Evolutionary conservation across 768 basidiomycete species (phyloP), one percentile per base, ranked within the genome.

Genomic region (Boletus reticuloceps): DNA sequence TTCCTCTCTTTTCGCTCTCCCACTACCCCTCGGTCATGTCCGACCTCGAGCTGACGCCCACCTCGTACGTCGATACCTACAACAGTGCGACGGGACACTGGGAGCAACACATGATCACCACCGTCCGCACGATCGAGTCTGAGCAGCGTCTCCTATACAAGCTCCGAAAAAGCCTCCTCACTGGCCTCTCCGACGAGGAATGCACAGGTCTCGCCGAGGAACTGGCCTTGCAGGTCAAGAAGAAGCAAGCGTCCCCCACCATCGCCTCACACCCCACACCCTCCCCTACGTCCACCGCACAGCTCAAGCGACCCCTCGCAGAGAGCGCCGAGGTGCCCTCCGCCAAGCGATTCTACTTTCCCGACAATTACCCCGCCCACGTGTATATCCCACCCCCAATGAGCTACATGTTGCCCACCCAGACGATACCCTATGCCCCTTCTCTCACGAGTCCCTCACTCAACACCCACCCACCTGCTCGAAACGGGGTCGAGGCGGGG

Each of bases 111-210:
- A 74, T 78, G 38, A 77, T 84, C 54, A 74, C 74, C 39, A 78
- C 82, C 16, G 85, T 88, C 5, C 79, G 85, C 36, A 63, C 81
- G 37, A 81, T 88, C 40, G 77, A 78, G 44, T 76, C 74, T 1
- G 83, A 84, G 57, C 85, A 88, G 58, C 75, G 86, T 31, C 66
- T 88, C 32, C 67, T 89, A 9, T 88, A 86, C 69, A 79, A 82
- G 56, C 70, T 81, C 11, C 75, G 87, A 12, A 80, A 80, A 65
- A 80, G 78, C 58, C 75, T 88, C 6, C 70, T 87, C 0, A 78
- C 84, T 6, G 82, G 82, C 5, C 69, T 88, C 2, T 59, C 68
- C 20, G 85, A 88, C 54, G 75, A 75, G 3, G 82, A 87, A 43
- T 88, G 87, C 55, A 64, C 74, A 0, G 78, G 81, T 19, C 74